phyloP scores from a whole-genome alignment of 257 asterid genomes.

The Nicotiana undulata region DNA sequence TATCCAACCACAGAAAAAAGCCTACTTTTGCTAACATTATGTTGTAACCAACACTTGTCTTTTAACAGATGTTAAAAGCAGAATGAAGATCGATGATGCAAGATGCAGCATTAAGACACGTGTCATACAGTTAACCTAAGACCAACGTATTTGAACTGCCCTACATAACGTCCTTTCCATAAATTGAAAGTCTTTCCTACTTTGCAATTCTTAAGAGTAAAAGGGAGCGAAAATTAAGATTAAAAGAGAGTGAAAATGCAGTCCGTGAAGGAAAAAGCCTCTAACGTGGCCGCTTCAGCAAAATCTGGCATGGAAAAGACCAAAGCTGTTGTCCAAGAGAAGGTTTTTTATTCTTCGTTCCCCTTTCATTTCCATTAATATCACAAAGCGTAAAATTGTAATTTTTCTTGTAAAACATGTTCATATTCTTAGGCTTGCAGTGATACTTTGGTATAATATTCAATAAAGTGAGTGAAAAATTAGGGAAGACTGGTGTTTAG shows the following conservation, averaged over 20 bases:
- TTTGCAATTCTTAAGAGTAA: background rate
- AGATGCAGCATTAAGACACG: background rate
- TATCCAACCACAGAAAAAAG: too few species aligned
- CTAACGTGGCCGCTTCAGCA: conserved; percentile 64
- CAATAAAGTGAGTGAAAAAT: too few species aligned
- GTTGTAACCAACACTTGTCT: background rate
- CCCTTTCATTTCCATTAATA: too few species aligned
- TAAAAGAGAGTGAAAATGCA: conserved; percentile 30
- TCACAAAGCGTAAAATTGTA: too few species aligned
- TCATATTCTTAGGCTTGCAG: too few species aligned
- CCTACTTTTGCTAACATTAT: background rate
- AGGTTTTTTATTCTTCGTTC: conserved; percentile 24
- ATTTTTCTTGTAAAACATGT: background rate
- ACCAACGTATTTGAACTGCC: background rate
- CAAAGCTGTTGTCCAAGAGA: conserved; percentile 52
- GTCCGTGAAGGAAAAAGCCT: conserved; percentile 46
- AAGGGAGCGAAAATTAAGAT: background rate
- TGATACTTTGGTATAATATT: too few species aligned
- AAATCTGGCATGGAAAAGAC: conserved; percentile 65
- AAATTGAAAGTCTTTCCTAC: background rate
- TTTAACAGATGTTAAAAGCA: background rate
- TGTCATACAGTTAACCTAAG: background rate
- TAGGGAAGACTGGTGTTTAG: too few species aligned
- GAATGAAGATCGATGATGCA: background rate
- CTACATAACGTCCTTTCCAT: background rate